Evolutionary conservation across 1,139 yeast genomes (phyloP).

Genomic region (Pneumocystis wakefieldiae): DNA sequence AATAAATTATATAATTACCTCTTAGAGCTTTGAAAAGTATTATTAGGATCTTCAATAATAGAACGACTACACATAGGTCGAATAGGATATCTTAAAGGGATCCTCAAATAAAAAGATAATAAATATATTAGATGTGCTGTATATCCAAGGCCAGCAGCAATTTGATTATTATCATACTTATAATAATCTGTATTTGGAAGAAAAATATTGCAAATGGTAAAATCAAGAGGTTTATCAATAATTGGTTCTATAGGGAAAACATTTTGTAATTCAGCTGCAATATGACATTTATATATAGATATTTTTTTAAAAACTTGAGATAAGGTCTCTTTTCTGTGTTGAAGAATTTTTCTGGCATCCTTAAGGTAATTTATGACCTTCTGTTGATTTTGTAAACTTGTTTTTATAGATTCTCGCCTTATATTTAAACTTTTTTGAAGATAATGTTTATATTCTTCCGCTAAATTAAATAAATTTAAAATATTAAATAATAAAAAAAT

Average conservation of each 20-base stretch:
- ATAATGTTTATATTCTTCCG: not conserved
- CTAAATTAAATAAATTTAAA: not conserved
- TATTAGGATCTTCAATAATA: slow-evolving; percentile 35
- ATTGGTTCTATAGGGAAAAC: not conserved
- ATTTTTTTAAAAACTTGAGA: not conserved
- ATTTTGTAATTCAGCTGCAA: not conserved
- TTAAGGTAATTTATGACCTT: not conserved
- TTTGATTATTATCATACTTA: slow-evolving; percentile 13
- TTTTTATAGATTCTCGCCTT: not conserved
- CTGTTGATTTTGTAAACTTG: not conserved
- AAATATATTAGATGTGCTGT: slow-evolving; percentile 31
- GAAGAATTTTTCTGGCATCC: not conserved
- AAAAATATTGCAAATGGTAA: not conserved
- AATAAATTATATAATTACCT: not conserved
- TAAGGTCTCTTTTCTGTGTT: not conserved
- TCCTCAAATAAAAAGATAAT: slow-evolving; percentile 31
- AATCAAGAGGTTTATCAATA: not conserved
- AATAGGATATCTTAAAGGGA: slow-evolving; percentile 39
- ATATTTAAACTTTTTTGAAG: not conserved
- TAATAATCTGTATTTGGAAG: not conserved
- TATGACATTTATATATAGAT: not conserved
- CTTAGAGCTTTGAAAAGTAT: not conserved
- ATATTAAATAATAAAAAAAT: not conserved
- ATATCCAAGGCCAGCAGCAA: slow-evolving; percentile 38
- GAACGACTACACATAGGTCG: slow-evolving; percentile 38